Evolutionary conservation across 768 basidiomycete species (phyloP).

Genomic region (Lentinus brumalis): DNA sequence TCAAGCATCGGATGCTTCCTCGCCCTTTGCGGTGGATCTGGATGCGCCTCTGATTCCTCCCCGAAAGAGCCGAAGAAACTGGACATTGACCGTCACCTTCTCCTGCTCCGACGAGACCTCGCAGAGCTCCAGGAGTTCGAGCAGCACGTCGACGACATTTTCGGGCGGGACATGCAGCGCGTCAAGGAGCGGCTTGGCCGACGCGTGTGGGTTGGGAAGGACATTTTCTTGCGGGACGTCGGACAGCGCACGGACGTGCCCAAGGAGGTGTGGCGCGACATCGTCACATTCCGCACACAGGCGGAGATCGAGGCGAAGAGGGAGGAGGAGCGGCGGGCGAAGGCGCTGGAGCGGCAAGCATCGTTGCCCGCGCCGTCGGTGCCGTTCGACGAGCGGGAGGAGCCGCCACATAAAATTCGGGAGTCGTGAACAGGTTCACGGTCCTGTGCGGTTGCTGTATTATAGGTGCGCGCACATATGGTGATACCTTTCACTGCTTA

Average conservation of each 20-base stretch:
- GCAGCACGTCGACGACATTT: slow-evolving; percentile 40
- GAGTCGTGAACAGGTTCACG: background rate
- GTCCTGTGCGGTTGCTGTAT: background rate
- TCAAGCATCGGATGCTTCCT: background rate
- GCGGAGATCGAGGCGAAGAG: slow-evolving; percentile 5
- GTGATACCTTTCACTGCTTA: background rate
- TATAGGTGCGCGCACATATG: background rate
- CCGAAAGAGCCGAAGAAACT: slow-evolving; percentile 29
- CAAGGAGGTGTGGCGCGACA: slow-evolving; percentile 48
- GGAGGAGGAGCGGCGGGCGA: background rate
- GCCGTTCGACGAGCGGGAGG: background rate
- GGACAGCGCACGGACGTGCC: slow-evolving; percentile 38
- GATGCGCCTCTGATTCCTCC: slow-evolving; percentile 26
- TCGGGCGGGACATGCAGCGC: slow-evolving; percentile 57
- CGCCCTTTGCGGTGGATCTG: slow-evolving; percentile 36
- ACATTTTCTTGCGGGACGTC: slow-evolving; percentile 51
- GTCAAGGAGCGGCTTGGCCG: slow-evolving; percentile 78
- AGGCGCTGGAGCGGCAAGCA: background rate
- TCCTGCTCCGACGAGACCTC: slow-evolving; percentile 57
- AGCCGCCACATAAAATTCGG: background rate
- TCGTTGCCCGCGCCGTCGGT: background rate
- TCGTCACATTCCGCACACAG: slow-evolving; percentile 46
- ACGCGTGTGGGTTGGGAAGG: slow-evolving; percentile 65
- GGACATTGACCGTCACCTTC: slow-evolving; percentile 56
- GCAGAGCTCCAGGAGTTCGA: slow-evolving; percentile 49